Evolutionary conservation across 2,329 filamentous ascomycete genomes (phyloP), one percentile per base, ranked within the genome.

Genomic region (Aspergillus phoenicis): DNA sequence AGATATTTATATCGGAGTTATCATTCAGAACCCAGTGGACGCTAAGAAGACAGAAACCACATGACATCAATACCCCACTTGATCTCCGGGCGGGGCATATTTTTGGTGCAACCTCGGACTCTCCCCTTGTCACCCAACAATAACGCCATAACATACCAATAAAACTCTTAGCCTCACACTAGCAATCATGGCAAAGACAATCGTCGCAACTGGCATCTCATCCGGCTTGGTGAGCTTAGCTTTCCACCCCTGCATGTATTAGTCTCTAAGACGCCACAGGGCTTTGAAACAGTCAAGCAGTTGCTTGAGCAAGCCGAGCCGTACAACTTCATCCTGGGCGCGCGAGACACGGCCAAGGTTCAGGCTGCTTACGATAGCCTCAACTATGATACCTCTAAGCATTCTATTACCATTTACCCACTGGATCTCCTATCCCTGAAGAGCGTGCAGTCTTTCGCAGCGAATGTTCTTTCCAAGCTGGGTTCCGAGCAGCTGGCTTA

Each of bases 271-370:
- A 38, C 1, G 3, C 22, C n/a, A 8, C 52, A 70, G 68, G 68
- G 68, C 39, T 70, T 70, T n/a, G 68, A 70, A 63, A 57, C 59
- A 15, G 58, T 70, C 30, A 70, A 70, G 36, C 68, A 70, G 38
- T 39, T 70, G 10, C 63, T 70, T 6, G 58, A 68, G 39, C 56
- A 67, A 13, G 43, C 62, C 11, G 60, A 68, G 57, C 64, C 68
- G 1, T 66, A 70, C 51, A 64, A 60, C 20, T 70, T 70, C 39
- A 68, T 70, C 10, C 52, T 70, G 4, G 68, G 68, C 8, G 68
- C 55, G 8, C 67, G 69, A 24, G 65, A 68, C 24, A 64, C 62
- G 3, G 45, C 24, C 45, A 49, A 49, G 15, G 45, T 49, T 15
- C 45, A 49, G 24, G 45, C 45, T 26, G 66, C 62, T 2, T 70